phyloP scores from a whole-genome alignment of 106 monocot species.

The Dactylorhiza incarnata region DNA sequence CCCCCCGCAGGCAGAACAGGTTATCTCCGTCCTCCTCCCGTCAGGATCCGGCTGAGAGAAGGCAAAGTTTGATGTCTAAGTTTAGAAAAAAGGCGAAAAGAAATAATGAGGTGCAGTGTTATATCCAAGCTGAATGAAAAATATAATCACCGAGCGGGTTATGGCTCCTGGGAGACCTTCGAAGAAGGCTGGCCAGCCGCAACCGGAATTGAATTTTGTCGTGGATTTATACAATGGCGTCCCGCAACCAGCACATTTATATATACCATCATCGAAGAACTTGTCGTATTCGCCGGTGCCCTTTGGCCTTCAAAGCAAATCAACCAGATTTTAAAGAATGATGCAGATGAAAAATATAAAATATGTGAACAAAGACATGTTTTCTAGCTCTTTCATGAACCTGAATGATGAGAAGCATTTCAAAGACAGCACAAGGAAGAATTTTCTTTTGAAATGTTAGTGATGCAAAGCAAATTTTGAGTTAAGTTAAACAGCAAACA shows the following conservation, averaged over 20 bases:
- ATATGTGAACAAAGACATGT: too few relatives aligned
- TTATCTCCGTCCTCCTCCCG: conserved; percentile 84
- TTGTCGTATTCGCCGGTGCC: conserved; percentile 83
- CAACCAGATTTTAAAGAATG: too few relatives aligned
- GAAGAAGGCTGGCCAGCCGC: conserved; percentile 91
- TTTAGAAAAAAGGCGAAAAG: neutral
- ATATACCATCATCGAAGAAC: conserved; percentile 53
- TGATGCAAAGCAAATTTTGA: too few relatives aligned
- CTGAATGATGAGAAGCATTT: too few relatives aligned
- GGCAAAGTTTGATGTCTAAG: neutral
- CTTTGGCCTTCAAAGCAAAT: conserved; percentile 27
- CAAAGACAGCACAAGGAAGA: too few relatives aligned
- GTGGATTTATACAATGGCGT: conserved; percentile 74
- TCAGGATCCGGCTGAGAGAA: conserved; percentile 70
- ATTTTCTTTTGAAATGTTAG: too few relatives aligned
- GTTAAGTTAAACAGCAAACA: too few relatives aligned
- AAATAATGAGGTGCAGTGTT: neutral
- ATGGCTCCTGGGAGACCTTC: conserved; percentile 87
- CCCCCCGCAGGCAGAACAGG: conserved; percentile 83
- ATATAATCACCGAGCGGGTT: conserved; percentile 35
- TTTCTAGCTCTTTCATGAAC: too few relatives aligned
- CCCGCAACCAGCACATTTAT: conserved; percentile 66
- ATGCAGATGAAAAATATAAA: too few relatives aligned
- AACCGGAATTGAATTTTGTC: conserved; percentile 81
- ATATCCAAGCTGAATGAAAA: neutral